Base-by-base conservation (phyloP, 192 early-diverging fungal species). In the Paraglomus brasilianum region DNA sequence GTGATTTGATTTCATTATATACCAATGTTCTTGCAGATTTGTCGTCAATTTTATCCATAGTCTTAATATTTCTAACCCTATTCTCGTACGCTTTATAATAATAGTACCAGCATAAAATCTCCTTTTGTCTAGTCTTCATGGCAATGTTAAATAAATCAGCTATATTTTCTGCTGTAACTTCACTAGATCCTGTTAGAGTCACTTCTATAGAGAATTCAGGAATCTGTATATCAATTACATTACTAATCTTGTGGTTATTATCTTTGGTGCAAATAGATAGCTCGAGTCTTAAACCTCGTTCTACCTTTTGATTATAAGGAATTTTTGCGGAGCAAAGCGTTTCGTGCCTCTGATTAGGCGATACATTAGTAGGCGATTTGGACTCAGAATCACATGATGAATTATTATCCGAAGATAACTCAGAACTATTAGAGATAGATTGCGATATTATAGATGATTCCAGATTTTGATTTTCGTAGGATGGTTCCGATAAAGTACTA, bases 151-250 rank as follows among this genome's bases (percentile, higher is more conserved):
- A 55, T 55, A 55, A 17, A 55, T 55, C 52, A 17, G 36, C 52
- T 55, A 55, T 55, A 17, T 17, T 55, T 55, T 55, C 21, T 55
- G 52, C 11, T 21, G 52, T 55, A 55, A 55, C 19, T 55, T 55
- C 36, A 13, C 52, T 21, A 55, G 17, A 55, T 55, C 52, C 52
- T 17, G 52, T 55, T 55, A 55, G 6, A 17, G 24, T 55, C 24
- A 24, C 17, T 55, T 55, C 17, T 55, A 55, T 8, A 7, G 52
- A 55, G 52, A 55, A 55, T 62, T 62, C 60, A 45, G 60, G 60
- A 45, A 62, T 62, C 24, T 62, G 60, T 44, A 62, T 62, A 62
- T 62, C 39, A 65, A 65, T 49, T 65, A 65, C 24, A 44, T 65
- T n/a, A 65, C n/a, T 49, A 65, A 49, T 44, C 38, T 65, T 65